Evolutionary conservation across 2,329 filamentous ascomycete species (phyloP).

Genomic region (Calonectria ilicicola): DNA sequence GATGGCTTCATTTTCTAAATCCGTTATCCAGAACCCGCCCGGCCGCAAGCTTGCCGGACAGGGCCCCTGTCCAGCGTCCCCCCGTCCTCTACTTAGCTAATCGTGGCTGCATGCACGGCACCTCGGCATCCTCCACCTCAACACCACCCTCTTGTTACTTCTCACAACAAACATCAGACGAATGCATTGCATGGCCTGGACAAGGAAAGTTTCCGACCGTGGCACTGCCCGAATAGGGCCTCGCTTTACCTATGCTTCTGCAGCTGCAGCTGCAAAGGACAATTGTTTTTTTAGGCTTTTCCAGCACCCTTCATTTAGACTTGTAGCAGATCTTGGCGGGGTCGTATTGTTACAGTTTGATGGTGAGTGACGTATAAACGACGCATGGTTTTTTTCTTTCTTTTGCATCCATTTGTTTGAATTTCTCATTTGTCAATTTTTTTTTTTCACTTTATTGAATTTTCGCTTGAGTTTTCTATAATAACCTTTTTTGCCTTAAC

Average conservation of each 20-base stretch:
- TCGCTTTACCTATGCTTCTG: not conserved
- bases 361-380: slow-evolving; percentile 17
- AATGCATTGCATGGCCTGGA: not conserved
- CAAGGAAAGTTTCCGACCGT: not conserved
- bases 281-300: slow-evolving; percentile 2
- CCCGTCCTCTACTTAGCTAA: slow-evolving; percentile 7
- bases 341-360: slow-evolving; percentile 6
- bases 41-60: not conserved
- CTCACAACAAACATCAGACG: not conserved
- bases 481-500: not conserved
- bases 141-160: not conserved
- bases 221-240: not conserved
- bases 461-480: not conserved
- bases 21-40: not conserved
- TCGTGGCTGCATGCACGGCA: slow-evolving; percentile 3
- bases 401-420: not conserved
- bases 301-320: not conserved
- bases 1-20: slow-evolving; percentile 22
- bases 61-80: slow-evolving; percentile 1
- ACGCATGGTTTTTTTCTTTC: not conserved
- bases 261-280: not conserved
- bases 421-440: not conserved
- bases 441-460: not conserved
- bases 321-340: not conserved
- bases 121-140: slow-evolving; percentile 15